Base-by-base conservation (phyloP, 768 basidiomycete genomes). In the Boletus sensibilis region DNA sequence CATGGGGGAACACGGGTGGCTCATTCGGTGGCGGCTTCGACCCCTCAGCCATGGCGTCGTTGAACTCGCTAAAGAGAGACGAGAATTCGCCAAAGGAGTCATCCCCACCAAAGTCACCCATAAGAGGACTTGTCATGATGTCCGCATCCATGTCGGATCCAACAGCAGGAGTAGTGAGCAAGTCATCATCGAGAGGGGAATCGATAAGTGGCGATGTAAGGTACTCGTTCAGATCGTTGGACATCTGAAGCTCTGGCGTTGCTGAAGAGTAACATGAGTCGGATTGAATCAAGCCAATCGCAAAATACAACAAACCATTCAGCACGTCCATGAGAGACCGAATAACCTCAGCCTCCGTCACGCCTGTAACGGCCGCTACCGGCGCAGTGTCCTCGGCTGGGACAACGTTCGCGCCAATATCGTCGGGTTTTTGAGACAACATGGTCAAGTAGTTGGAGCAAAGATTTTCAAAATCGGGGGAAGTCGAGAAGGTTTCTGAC, bases 381-480 rank as follows among this genome's bases (percentile, higher is more conserved):
- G 68, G 64, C 43, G 64, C 66, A 38, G 64, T 52, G 58, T 69
- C 69, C 66, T 60, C 57, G 14, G 64, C 39, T 54, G 54, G 67
- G 65, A 79, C 72, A 27, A 69, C 58, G 37, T 70, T 59, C 64
- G 70, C 66, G 37, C 74, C 55, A 55, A 72, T 65, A 54, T 79
- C 76, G 56, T 72, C 65, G 25, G 82, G 75, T 42, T 77, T 78
- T 61, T 79, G 76, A 21, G 78, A 74, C 62, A 90, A 69, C 89
- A 91, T 91, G 58, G 74, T 82, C 67, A 90, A 70, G 71, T 90
- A 90, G 61, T 84, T 84, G 37, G 80, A 76, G 62, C 79, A 78
- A 53, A 90, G 72, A 33, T 76, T 72, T 10, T 42, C 21, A 23
- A 80, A 76, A 64, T 85, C 79, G 56, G 76, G 50, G 1, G 65